Evolutionary conservation across 2,329 filamentous ascomycete genomes (phyloP), one percentile per base, ranked within the genome.

Genomic region (Chaetothyriales sp.): DNA sequence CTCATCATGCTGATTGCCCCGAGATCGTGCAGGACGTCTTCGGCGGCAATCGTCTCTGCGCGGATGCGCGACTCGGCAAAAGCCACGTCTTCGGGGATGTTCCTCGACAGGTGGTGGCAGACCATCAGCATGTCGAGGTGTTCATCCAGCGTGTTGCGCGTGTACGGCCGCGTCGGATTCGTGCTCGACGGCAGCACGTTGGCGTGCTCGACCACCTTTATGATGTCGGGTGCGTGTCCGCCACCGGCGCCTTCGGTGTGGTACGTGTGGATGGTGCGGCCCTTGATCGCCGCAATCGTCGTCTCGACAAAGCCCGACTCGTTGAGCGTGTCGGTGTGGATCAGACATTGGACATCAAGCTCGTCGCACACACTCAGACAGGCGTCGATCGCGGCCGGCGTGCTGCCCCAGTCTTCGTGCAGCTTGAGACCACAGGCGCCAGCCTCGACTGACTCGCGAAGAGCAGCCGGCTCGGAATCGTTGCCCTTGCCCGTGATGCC

Each of bases 81-180:
- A 1, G 89, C 89, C 13, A 97, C 85, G 65, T 97, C 90, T 70
- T 97, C 90, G 53, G 89, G 87, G 54, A 95, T 95, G 68, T 95
- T 83, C 68, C 86, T 87, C 49, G 83, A 89, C 8, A 97, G 74
- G 64, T 97, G 90, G 68, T 97, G 90, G 73, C 90, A 97, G 40
- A 95, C 88, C 90, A 95, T 95, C 46, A 95, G 73, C 90, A 97
- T 97, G 71, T 97, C 90, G 13, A 95, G 78, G 69, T 97, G 90
- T 69, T 97, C 90, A 64, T 95, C 90, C 0, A 97, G 77, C 0
- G 90, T 97, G 72, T 97, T 95, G 58, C 77, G 75, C 1, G 90
- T 97, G 68, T 82, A 95, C 0, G 90, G 90, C 1, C 89, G 77
- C 1, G 90, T 97, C 0, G 90, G 90, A 66, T 95, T 97, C 0